Conservation (phyloP, 257 asterid genomes). For the Scutellaria minor region DNA sequence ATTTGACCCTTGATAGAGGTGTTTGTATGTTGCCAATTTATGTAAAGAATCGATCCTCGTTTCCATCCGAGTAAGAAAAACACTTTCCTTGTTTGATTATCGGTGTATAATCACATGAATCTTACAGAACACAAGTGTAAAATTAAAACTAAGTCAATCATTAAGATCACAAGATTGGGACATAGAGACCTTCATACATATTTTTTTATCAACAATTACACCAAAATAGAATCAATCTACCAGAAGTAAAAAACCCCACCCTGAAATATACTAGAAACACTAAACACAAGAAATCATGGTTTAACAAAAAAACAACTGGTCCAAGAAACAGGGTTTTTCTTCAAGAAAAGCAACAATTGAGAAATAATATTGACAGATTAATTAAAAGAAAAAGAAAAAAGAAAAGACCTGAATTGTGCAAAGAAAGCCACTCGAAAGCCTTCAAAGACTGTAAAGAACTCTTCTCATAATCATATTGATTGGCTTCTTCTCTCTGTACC, state of each 20-base stretch:
- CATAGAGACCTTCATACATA: no score
- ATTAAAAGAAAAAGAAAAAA: background rate
- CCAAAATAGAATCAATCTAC: background rate
- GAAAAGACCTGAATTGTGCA: slow-evolving; percentile 54
- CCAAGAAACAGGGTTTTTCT: slow-evolving; percentile 16
- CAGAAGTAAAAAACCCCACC: background rate
- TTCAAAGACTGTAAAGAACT: slow-evolving; percentile 70
- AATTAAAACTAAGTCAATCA: background rate
- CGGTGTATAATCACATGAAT: background rate
- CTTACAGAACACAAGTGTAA: background rate
- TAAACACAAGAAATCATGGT: background rate
- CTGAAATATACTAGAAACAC: background rate
- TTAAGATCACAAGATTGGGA: slow-evolving; percentile 6
- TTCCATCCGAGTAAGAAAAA: no score
- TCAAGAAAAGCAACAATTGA: slow-evolving; percentile 3
- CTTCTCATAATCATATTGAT: slow-evolving; percentile 66
- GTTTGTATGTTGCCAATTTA: background rate
- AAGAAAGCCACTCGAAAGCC: slow-evolving; percentile 67
- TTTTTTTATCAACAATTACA: background rate
- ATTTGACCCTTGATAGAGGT: background rate
- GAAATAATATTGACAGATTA: background rate
- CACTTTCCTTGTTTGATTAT: slow-evolving; percentile 5
- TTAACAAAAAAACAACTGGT: background rate
- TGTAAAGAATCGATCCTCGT: no score
- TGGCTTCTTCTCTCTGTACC: slow-evolving; percentile 65